phyloP scores from a whole-genome alignment of 495 filamentous ascomycete species.

The Neurospora cerealis region DNA sequence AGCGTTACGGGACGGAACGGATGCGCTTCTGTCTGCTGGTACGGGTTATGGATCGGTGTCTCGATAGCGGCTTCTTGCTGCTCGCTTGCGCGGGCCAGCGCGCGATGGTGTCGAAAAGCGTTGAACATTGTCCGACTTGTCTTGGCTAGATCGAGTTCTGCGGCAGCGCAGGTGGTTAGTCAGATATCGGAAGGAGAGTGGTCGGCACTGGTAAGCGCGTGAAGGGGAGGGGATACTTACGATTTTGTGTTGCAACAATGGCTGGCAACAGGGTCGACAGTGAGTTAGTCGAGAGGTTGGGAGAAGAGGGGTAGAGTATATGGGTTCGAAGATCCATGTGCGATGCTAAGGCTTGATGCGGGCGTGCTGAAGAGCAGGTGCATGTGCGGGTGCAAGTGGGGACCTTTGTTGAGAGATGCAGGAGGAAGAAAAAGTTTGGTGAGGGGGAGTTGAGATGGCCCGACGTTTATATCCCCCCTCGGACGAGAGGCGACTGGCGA shows the following conservation, averaged over 20 bases:
- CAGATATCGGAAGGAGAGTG: background rate
- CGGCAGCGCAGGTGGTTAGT: background rate
- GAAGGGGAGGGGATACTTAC: background rate
- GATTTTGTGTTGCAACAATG: background rate
- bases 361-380: background rate
- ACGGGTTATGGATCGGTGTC: accelerated
- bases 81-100: background rate
- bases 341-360: background rate
- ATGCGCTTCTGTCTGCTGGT: background rate
- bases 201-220: background rate
- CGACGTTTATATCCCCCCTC: background rate
- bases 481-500: background rate
- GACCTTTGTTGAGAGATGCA: background rate
- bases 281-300: background rate
- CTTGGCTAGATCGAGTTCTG: background rate
- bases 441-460: background rate
- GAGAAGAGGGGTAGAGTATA: background rate
- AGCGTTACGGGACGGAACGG: background rate
- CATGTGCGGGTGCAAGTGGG: background rate
- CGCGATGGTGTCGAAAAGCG: background rate
- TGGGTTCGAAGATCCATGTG: background rate
- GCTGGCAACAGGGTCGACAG: background rate
- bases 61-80: background rate
- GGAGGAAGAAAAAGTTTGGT: background rate
- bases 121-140: background rate